A percentile compares a stretch with the other conserved stretches of the same genome.
These are phyloP conservation scores for Talaromyces borbonicus DNA, from an alignment of 495 filamentous ascomycete species.

Conservation along the genomic window DNA sequence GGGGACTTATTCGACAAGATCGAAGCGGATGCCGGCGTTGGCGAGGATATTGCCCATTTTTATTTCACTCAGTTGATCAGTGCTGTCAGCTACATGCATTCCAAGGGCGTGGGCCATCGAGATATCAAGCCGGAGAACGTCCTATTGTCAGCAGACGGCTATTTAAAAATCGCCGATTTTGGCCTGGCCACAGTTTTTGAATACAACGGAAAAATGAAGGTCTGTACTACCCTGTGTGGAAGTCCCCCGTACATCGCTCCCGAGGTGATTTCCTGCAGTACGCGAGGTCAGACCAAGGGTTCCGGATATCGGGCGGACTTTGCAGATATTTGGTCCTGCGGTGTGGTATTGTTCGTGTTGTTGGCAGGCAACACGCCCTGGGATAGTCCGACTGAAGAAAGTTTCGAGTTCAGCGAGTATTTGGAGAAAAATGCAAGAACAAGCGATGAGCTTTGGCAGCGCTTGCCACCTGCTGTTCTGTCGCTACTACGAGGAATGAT, in stretches of 20 bases:
- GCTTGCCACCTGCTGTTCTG: conserved; percentile 63
- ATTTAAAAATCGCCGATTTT: conserved; percentile 95
- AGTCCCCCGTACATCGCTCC: conserved; percentile 97
- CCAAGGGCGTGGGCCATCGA: conserved; percentile 77
- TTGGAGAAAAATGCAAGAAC: conserved; percentile 67
- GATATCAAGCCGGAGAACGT: conserved; percentile 93
- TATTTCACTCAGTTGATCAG: conserved; percentile 90
- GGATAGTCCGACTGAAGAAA: conserved; percentile 78
- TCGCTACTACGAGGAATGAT: conserved; percentile 94
- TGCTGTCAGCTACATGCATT: conserved; percentile 91
- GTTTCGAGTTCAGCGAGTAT: conserved; percentile 81
- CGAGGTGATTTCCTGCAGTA: conserved; percentile 60
- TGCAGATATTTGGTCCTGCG: conserved; percentile 94
- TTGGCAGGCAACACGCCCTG: conserved; percentile 95
- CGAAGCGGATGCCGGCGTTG: conserved; percentile 87
- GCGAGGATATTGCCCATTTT: conserved; percentile 86
- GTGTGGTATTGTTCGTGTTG: conserved; percentile 91
- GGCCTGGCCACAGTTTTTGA: conserved; percentile 90
- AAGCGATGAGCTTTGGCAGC: conserved; percentile 77
- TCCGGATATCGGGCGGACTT: conserved; percentile 71
- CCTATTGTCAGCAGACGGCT: conserved; percentile 67
- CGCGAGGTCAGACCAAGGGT: conserved; percentile 38
- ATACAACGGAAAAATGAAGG: conserved; percentile 69
- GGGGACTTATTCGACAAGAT: conserved; percentile 99
- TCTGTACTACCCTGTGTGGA: conserved; percentile 81